These are phyloP conservation scores for Rosa chinensis DNA, from an alignment of 306 rosid genomes.

Conservation along the genomic window DNA sequence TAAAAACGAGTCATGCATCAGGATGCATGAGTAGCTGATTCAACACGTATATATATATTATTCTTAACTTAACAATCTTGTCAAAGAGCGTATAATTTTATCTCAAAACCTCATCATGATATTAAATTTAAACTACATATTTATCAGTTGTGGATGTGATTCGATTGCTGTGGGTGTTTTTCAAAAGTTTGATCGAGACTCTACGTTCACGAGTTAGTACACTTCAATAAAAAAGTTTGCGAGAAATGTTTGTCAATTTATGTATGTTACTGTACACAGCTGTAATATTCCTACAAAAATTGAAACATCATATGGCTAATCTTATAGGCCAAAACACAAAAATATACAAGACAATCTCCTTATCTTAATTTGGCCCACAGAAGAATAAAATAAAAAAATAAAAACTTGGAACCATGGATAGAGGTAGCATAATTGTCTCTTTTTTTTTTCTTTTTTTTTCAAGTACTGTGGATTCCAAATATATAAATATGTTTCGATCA, in stretches of 20 bases:
- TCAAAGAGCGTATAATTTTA: not conserved
- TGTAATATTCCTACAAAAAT: not conserved
- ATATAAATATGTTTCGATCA: not conserved
- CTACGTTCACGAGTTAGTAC: not conserved
- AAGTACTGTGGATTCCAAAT: not conserved
- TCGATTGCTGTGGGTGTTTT: not conserved
- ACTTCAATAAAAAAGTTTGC: not conserved
- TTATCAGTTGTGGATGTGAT: not conserved
- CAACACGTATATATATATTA: not conserved
- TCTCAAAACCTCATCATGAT: not conserved
- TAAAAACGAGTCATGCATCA: not conserved
- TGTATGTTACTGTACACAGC: not conserved
- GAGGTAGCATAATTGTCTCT: not conserved
- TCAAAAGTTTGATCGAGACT: not conserved
- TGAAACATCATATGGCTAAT: slow-evolving; percentile 14
- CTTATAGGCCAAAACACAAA: slow-evolving; percentile 10
- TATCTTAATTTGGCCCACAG: not conserved
- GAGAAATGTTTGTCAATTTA: not conserved
- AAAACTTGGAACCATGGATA: not conserved
- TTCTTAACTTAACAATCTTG: not conserved
- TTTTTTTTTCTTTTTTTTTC: no score
- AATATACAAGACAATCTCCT: not conserved
- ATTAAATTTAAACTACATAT: no score
- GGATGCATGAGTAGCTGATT: not conserved
- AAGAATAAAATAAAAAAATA: not conserved